Evolutionary conservation across 2,329 filamentous ascomycete genomes (phyloP), one percentile per base, ranked within the genome.

Genomic region (Diaporthe batatas): DNA sequence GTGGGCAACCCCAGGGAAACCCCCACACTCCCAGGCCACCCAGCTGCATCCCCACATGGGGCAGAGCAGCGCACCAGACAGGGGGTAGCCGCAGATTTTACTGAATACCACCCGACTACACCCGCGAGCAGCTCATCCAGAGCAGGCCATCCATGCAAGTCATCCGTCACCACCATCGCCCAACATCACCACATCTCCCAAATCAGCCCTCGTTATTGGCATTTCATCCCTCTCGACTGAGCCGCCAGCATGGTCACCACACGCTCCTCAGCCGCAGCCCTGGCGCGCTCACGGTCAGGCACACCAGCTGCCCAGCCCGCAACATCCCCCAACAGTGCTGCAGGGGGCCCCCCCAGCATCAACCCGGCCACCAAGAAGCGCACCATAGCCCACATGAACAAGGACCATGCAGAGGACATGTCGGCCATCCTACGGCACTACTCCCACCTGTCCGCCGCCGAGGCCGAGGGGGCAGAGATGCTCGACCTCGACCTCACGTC

Each of bases 371-470:
- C 78, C 42, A 79, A 78, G 57, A 70, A 76, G 51, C 74, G 75
- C 72, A 79, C 94, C 81, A 89, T 96, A 79, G 86, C 86, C 44
- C 95, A 98, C 85, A 96, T 98, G 94, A 98, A 98, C 84, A 85
- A 86, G 55, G 93, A 96, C 82, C 96, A 98, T 83, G 85, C 87
- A 68, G 88, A 90, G 77, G 94, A 94, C 72, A 90, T 98, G 65
- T 84, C 89, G 72, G 88, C 92, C 79, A 97, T 95, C 82, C 89
- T 97, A n/a, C 91, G 91, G 75, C 89, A 94, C 81, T 94, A 91
- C 84, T 86, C 85, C 79, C 81, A 85, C 21, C 84, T 94, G 57
- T 88, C 88, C 72, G 83, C 85, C 25, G 58, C 72, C 21, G 69
- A 78, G 39, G 75, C 77, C 39, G 68, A 76, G 57, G 76, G 75